These are phyloP conservation scores for Fusarium heterosporum DNA, from an alignment of 2,329 filamentous ascomycete species.

Conservation along the genomic window DNA sequence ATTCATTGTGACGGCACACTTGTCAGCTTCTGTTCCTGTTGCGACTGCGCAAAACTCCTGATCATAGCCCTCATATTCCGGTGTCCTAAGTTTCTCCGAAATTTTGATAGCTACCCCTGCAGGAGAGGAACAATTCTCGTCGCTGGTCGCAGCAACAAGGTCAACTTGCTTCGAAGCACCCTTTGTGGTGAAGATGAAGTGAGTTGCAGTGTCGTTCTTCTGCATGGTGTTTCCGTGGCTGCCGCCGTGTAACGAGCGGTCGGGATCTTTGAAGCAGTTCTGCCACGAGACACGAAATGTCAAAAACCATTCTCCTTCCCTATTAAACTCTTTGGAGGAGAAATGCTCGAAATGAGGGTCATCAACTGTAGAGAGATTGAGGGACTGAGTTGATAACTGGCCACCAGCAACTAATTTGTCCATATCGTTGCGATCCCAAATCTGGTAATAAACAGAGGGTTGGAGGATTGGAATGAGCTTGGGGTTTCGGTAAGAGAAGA, in stretches of 20 bases:
- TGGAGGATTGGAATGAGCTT: background rate
- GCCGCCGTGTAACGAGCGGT: background rate
- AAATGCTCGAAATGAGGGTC: background rate
- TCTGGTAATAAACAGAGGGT: background rate
- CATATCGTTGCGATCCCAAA: background rate
- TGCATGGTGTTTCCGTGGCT: no score
- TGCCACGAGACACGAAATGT: background rate
- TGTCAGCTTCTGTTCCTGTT: background rate
- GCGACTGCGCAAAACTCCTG: no score
- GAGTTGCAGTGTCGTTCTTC: no score
- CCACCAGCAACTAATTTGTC: accelerated
- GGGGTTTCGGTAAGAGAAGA: slow-evolving; percentile 7
- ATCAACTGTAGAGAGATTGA: background rate
- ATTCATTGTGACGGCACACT: background rate
- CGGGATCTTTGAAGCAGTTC: background rate
- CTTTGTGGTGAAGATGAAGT: slow-evolving; percentile 7
- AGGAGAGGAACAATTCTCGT: background rate
- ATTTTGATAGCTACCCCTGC: background rate
- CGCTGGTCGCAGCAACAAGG: background rate
- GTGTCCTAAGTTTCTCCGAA: background rate
- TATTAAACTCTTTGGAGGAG: background rate
- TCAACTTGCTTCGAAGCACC: slow-evolving; percentile 2
- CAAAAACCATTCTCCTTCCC: background rate
- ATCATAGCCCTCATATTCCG: background rate
- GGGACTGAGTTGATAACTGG: accelerated